A percentile compares a stretch with the other conserved stretches of the same genome.
These are phyloP conservation scores for Cadophora sp. DNA, from an alignment of 2,329 filamentous ascomycete genomes.

Conservation along the genomic window DNA sequence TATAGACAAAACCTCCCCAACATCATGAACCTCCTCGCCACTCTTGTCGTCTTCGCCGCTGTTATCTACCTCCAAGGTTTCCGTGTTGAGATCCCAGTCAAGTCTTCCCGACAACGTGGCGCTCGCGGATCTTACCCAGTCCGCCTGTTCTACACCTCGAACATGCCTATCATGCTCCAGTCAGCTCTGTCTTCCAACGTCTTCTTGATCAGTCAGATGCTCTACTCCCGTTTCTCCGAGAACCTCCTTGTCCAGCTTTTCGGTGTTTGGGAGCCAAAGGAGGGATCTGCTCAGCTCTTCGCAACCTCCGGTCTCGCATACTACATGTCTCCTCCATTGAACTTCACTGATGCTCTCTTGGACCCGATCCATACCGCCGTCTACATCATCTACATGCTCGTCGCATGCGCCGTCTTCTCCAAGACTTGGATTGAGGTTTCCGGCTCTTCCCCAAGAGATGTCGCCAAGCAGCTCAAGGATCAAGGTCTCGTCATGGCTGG, in stretches of 20 bases:
- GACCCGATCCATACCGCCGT: conserved; percentile 96
- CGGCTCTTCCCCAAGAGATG: conserved; percentile 94
- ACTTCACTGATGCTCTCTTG: conserved; percentile 95
- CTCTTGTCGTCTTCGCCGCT: conserved; percentile 89
- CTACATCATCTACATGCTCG: conserved; percentile 98
- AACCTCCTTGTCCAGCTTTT: conserved; percentile 98
- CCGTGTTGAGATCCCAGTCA: conserved; percentile 99
- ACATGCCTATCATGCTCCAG: conserved; percentile 99
- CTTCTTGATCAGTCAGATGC: conserved; percentile 99
- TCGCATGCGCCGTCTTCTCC: conserved; percentile 97
- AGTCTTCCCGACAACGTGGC: conserved; percentile 98
- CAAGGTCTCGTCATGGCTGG: conserved; percentile 99
- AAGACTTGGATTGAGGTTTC: conserved; percentile 99
- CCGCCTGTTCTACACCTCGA: conserved; percentile 99
- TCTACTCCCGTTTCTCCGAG: conserved; percentile 98
- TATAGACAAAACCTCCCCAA: conserved; percentile 99
- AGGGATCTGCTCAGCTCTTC: conserved; percentile 94
- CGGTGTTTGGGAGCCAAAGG: conserved; percentile 97
- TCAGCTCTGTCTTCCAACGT: conserved; percentile 98
- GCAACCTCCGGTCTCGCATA: conserved; percentile 94
- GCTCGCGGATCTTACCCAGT: conserved; percentile 98
- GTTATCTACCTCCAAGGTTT: conserved; percentile 99
- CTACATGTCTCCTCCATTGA: conserved; percentile 99
- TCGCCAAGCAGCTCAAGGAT: conserved; percentile 99
- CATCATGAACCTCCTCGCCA: conserved; percentile 97